These are phyloP conservation scores for Ajuga reptans DNA, from an alignment of 305 asterid genomes.

Conservation along the genomic window DNA sequence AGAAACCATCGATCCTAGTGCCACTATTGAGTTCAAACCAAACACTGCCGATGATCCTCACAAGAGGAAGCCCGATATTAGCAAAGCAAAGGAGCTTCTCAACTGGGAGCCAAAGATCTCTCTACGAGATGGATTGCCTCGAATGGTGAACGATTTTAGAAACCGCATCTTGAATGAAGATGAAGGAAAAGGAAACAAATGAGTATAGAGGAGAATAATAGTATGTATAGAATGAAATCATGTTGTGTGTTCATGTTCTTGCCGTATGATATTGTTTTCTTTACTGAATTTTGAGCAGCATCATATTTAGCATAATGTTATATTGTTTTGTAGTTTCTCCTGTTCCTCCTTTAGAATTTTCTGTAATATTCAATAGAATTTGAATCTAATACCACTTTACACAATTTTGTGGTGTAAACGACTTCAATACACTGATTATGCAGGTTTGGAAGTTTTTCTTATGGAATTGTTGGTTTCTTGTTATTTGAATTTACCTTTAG, in stretches of 20 bases:
- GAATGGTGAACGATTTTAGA: constrained; percentile 78
- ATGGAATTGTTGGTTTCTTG: too few relatives aligned
- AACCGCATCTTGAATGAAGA: constrained; percentile 94
- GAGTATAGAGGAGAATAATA: constrained; percentile 16
- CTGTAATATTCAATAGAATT: constrained; percentile 27
- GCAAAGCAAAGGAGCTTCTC: constrained; percentile 76
- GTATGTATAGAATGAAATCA: constrained; percentile 37
- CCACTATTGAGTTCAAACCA: constrained; percentile 61
- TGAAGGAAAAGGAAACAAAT: constrained; percentile 81
- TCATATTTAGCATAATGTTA: constrained; percentile 15
- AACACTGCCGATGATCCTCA: constrained; percentile 98
- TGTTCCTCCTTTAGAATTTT: constrained; percentile 6
- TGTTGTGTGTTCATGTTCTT: constrained; percentile 23
- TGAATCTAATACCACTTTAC: constrained; percentile 8
- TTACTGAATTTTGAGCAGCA: constrained; percentile 16
- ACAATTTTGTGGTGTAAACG: constrained; percentile 18
- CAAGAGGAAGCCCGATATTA: constrained; percentile 88
- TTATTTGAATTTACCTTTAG: too few relatives aligned
- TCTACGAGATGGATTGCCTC: constrained; percentile 74
- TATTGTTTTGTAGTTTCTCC: constrained; percentile 9
- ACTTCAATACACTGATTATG: not conserved
- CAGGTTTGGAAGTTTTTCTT: too few relatives aligned
- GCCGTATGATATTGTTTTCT: constrained; percentile 23
- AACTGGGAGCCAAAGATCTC: constrained; percentile 94
- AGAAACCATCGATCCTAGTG: constrained; percentile 81